Base-by-base conservation (phyloP, 2,329 filamentous ascomycete species). In the Phyllosticta citriasiana region DNA sequence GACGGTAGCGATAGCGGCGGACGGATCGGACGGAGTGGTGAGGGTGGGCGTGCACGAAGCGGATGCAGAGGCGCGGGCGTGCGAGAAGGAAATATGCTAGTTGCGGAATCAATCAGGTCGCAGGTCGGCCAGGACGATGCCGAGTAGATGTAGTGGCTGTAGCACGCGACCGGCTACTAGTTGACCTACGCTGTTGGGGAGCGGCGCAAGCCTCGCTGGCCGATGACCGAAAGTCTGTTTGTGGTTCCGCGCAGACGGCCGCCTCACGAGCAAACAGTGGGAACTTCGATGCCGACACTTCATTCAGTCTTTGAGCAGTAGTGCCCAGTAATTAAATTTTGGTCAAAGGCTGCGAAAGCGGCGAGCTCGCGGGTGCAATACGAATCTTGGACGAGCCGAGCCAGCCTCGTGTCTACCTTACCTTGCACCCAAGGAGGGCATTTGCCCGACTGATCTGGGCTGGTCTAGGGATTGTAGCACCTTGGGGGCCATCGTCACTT, bases 1-100 rank as follows among this genome's bases (percentile, higher is more conserved):
- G 59, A 55, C 55, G 50, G 58, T 60, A 47, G 53, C 58, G 56
- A 53, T 24, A 52, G 47, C 40, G 59, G 58, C 53, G 54, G 59
- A 47, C 59, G 59, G 59, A 57, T 61, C 59, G 59, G 55, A 30
- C 59, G 59, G 59, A 61, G 55, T 33, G 25, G 19, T 30, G 59
- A 25, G 26, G 35, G 59, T n/a, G 54, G 59, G 54, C 47, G 55
- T 54, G 30, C 30, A 50, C 56, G 50, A 51, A 55, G 54, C 53
- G 33, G 27, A 61, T 53, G 59, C 53, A 61, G 10, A 24, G 35
- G 30, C 25, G 50, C 47, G 50, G 59, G 54, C 47, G 52, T 40
- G 47, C 35, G 55, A 55, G 19, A 22, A 22, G 47, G 55, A 60
- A 33, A 47, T 54, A 30, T n/a, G n/a, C 12, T n/a, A 47, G 40